Percentiles rank a stretch among this genome's conserved stretches.
phyloP scores from a whole-genome alignment of 192 early-diverging fungal species.

The Geranomyces michiganensis region DNA sequence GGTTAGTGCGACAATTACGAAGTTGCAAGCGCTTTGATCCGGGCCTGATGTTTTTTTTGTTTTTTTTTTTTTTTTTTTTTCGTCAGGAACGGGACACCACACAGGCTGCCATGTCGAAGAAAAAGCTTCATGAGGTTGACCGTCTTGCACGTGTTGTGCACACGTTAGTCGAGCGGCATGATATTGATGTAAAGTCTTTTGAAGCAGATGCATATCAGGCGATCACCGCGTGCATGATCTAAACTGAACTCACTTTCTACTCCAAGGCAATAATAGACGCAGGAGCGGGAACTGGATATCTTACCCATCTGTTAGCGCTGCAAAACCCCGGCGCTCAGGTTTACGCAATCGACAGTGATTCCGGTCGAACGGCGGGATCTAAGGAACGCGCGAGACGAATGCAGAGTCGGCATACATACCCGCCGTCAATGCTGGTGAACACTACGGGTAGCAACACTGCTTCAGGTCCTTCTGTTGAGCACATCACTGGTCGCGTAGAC shows the following conservation, averaged over 20 bases:
- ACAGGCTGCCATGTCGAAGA: conserved; percentile 18
- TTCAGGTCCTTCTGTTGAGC: not conserved
- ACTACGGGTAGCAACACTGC: not conserved
- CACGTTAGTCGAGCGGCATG: not conserved
- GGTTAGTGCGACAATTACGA: too few relatives aligned
- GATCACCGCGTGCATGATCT: too few relatives aligned
- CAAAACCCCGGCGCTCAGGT: conserved; percentile 9
- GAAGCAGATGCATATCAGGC: too few relatives aligned
- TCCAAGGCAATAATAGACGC: conserved; percentile 25
- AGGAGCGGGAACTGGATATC: conserved; percentile 28
- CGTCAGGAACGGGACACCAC: not conserved
- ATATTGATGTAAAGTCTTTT: conserved; percentile 14
- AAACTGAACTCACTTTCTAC: too few relatives aligned
- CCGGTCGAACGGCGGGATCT: conserved; percentile 15
- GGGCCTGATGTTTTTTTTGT: too few relatives aligned
- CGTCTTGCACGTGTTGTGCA: conserved; percentile 17
- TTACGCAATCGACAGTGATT: conserved; percentile 22
- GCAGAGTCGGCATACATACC: not conserved
- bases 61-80: not conserved
- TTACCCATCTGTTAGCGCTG: conserved; percentile 17
- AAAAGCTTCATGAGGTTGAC: conserved; percentile 31
- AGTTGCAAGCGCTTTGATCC: too few relatives aligned
- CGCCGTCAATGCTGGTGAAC: not conserved
- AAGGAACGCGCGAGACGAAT: conserved; percentile 12
- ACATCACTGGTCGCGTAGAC: not conserved